These are phyloP conservation scores for Clathrospora elynae DNA, from an alignment of 2,329 filamentous ascomycete species.

Conservation along the genomic window DNA sequence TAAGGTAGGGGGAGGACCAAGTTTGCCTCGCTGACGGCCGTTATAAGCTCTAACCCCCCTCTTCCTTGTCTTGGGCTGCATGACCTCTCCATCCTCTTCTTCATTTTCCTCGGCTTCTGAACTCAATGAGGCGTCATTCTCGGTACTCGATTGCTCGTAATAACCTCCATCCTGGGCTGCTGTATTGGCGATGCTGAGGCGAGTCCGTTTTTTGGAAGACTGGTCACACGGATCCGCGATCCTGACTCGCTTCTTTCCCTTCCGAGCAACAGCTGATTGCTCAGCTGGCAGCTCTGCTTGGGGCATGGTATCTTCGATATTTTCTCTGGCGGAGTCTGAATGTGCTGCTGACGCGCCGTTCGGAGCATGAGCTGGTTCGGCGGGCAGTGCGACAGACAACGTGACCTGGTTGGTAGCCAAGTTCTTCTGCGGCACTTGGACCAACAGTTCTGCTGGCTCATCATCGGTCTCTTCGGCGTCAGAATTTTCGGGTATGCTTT, in stretches of 20 bases:
- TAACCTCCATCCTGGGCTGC: not conserved
- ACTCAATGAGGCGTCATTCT: slow-evolving; percentile 14
- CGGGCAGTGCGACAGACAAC: not conserved
- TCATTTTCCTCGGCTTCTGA: slow-evolving; percentile 18
- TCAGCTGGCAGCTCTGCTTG: not conserved
- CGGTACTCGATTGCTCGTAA: slow-evolving; percentile 10
- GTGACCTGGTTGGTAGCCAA: not conserved
- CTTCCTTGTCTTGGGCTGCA: slow-evolving; percentile 13
- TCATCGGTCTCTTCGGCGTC: slow-evolving; percentile 14
- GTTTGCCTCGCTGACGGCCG: slow-evolving; percentile 16
- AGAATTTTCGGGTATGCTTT: slow-evolving; percentile 2
- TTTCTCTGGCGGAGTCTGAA: not conserved
- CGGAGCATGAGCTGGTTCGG: not conserved
- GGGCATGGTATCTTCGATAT: not conserved
- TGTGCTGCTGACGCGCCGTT: not conserved
- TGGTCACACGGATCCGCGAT: slow-evolving; percentile 18
- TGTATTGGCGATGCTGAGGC: not conserved
- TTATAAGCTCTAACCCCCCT: slow-evolving; percentile 3
- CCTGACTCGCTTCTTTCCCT: slow-evolving; percentile 29
- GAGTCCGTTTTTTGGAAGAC: slow-evolving; percentile 20
- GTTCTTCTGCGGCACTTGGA: not conserved
- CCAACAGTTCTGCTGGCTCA: slow-evolving; percentile 2
- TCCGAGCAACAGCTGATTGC: not conserved
- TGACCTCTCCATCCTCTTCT: not conserved
- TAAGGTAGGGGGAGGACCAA: slow-evolving; percentile 28